Conservation (phyloP, 306 rosid species). For the Fragaria ananassa region DNA sequence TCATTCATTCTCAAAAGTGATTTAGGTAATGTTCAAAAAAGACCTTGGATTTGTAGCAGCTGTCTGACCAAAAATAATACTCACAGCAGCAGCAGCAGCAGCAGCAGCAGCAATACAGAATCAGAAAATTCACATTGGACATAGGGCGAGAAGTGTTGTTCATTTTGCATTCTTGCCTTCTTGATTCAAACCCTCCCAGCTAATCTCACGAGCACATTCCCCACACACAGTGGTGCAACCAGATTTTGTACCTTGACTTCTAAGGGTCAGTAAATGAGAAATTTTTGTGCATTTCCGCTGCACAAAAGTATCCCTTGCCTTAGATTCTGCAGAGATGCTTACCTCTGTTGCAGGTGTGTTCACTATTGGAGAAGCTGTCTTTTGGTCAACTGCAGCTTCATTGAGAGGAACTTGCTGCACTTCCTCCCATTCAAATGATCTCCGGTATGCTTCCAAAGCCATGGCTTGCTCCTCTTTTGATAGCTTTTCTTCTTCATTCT, state of each 20-base stretch:
- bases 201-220: constrained; percentile 82
- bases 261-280: constrained; percentile 76
- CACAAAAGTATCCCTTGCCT: constrained; percentile 35
- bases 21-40: not conserved
- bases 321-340: constrained; percentile 25
- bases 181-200: constrained; percentile 71
- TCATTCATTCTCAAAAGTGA: not conserved
- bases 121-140: constrained; percentile 6
- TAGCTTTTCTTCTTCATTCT: constrained; percentile 88
- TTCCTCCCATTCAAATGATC: constrained; percentile 87
- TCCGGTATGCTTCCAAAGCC: constrained; percentile 91
- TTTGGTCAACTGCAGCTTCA: constrained; percentile 44
- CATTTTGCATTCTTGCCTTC: constrained; percentile 35
- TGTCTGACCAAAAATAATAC: not conserved
- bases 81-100: not conserved
- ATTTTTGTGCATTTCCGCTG: constrained; percentile 81
- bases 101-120: constrained; percentile 22
- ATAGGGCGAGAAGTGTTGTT: constrained; percentile 1
- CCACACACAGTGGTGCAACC: constrained; percentile 86
- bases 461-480: constrained; percentile 97
- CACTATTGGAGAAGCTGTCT: constrained; percentile 27
- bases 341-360: constrained; percentile 32
- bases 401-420: constrained; percentile 62
- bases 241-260: constrained; percentile 78
- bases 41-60: constrained; percentile 8